These are phyloP conservation scores for Kodamaea neixiangensis DNA, from an alignment of 805 yeast species.

Conservation along the genomic window DNA sequence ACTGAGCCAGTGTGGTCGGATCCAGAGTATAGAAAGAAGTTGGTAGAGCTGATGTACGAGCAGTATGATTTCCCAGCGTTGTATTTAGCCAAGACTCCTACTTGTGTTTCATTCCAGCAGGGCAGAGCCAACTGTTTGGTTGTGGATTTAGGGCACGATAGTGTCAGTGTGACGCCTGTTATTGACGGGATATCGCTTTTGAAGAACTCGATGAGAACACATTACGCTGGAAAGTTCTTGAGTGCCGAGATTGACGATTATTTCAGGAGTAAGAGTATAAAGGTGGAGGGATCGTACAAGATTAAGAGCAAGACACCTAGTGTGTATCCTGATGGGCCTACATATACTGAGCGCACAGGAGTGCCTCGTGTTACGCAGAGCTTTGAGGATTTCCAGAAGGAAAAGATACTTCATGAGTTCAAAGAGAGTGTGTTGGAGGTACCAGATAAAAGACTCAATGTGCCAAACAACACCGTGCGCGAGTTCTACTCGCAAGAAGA, in stretches of 20 bases:
- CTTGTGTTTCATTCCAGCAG: constrained; percentile 83
- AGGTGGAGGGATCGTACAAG: constrained; percentile 42
- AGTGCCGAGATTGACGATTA: constrained; percentile 52
- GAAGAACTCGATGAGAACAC: constrained; percentile 69
- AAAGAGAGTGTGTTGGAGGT: constrained; percentile 70
- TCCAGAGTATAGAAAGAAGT: constrained; percentile 60
- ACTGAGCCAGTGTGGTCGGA: constrained; percentile 91
- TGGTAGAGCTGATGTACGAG: constrained; percentile 74
- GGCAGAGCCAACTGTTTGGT: constrained; percentile 87
- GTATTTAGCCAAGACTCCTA: constrained; percentile 79
- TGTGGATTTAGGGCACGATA: constrained; percentile 83
- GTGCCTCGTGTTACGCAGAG: constrained; percentile 44
- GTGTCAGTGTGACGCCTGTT: constrained; percentile 75
- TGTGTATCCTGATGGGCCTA: constrained; percentile 32
- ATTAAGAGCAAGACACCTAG: constrained; percentile 48
- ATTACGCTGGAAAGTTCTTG: constrained; percentile 70
- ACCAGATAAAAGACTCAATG: constrained; percentile 39
- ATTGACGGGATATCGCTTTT: constrained; percentile 78
- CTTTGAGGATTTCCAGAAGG: constrained; percentile 56
- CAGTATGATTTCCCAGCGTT: constrained; percentile 74
- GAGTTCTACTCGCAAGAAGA: constrained; percentile 30
- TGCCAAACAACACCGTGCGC: constrained; percentile 22
- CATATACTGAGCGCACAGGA: constrained; percentile 21
- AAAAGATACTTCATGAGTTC: constrained; percentile 64
- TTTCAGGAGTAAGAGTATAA: constrained; percentile 34